Conservation (phyloP, 23 red algal genomes). For the Chondrus crispus region DNA sequence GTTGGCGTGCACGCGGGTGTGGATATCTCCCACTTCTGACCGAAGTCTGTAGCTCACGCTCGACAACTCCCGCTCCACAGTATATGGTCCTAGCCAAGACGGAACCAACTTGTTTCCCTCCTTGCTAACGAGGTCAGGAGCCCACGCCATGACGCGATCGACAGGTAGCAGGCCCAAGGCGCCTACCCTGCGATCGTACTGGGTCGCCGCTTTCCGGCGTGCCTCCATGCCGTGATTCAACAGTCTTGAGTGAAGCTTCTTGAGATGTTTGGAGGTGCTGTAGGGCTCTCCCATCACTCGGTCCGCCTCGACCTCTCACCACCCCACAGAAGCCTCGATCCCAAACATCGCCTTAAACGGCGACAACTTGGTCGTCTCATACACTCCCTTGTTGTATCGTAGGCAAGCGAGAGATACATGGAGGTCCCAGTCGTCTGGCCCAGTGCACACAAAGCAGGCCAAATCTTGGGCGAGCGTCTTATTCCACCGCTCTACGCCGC, state of each 20-base stretch:
- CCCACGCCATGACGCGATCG: neutral
- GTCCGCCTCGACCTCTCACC: too few species aligned
- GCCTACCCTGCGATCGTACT: neutral
- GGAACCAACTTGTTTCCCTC: neutral
- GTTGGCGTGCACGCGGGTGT: neutral
- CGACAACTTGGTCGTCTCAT: neutral
- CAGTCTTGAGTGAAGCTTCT: too few species aligned
- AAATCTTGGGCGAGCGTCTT: neutral
- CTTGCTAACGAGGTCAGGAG: neutral
- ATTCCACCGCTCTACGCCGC: neutral
- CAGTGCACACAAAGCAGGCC: neutral
- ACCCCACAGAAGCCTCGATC: neutral
- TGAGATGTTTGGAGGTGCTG: too few species aligned
- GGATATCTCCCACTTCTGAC: neutral
- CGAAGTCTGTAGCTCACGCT: neutral
- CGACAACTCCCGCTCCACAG: neutral
- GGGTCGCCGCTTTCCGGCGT: too few species aligned
- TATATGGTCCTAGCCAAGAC: conserved; percentile 8
- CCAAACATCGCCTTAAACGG: neutral
- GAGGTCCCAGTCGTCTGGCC: neutral
- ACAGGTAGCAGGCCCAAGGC: neutral
- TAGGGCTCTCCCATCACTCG: too few species aligned
- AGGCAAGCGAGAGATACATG: neutral
- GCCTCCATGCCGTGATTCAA: too few species aligned
- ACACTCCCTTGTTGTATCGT: neutral